Conservation (phyloP, 1,284 basidiomycete genomes). For the Pisolithus thermaeus region DNA sequence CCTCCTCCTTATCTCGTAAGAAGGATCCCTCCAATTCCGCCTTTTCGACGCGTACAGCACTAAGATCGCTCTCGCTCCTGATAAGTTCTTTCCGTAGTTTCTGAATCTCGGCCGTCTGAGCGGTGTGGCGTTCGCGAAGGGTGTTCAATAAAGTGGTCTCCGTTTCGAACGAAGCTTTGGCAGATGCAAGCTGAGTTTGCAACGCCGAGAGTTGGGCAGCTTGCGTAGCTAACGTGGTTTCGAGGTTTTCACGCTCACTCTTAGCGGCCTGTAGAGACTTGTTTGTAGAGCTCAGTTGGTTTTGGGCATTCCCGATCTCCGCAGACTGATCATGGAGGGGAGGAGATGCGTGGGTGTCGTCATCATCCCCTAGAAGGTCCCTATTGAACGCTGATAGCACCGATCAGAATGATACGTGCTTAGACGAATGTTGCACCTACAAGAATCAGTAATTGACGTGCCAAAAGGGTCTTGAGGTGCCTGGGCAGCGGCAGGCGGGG, state of each 20-base stretch:
- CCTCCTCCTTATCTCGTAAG: constrained; percentile 92
- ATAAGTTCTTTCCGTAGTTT: constrained; percentile 80
- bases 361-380: constrained; percentile 71
- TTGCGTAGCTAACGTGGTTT: constrained; percentile 56
- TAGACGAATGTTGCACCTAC: constrained; percentile 20
- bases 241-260: constrained; percentile 51
- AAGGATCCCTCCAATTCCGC: constrained; percentile 86
- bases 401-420: constrained; percentile 12
- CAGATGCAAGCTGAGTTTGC: constrained; percentile 69
- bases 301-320: constrained; percentile 82
- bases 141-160: constrained; percentile 74
- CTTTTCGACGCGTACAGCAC: constrained; percentile 86
- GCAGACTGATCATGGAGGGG: constrained; percentile 65
- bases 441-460: constrained; percentile 17
- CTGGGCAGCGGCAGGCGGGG: constrained; percentile 21
- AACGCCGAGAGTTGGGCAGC: constrained; percentile 66
- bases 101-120: constrained; percentile 76
- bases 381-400: constrained; percentile 27
- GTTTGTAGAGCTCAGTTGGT: constrained; percentile 79
- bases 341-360: constrained; percentile 41
- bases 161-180: constrained; percentile 78
- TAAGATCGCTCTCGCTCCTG: constrained; percentile 87
- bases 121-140: constrained; percentile 65
- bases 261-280: constrained; percentile 59
- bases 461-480: constrained; percentile 38